These are phyloP conservation scores for Prillingera fragicola DNA, from an alignment of 1,284 basidiomycete genomes.

Conservation along the genomic window DNA sequence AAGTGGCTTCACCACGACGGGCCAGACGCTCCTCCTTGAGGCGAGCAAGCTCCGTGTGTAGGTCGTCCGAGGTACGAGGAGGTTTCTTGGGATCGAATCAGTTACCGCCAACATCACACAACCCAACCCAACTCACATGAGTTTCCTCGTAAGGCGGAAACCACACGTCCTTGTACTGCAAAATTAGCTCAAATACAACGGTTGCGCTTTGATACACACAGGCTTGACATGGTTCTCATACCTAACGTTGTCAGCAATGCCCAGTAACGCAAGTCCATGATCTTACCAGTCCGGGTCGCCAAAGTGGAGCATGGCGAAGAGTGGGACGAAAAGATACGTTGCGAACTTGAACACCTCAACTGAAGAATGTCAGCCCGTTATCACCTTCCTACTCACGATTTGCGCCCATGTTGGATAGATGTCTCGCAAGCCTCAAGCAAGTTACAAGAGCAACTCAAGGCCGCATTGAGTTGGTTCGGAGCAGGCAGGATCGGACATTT, in stretches of 20 bases:
- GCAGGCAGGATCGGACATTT: background rate
- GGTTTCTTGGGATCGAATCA: constrained; percentile 28
- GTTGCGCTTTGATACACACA: constrained; percentile 1
- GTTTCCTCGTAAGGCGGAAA: constrained; percentile 45
- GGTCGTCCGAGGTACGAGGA: constrained; percentile 26
- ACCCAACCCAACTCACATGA: constrained; percentile 25
- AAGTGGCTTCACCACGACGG: background rate
- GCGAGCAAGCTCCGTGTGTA: constrained; percentile 33
- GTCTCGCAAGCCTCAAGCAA: background rate
- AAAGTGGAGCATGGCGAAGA: constrained; percentile 76
- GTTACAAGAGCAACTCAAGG: background rate
- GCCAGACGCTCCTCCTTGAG: constrained; percentile 29
- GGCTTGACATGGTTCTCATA: constrained; percentile 22
- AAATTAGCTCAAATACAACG: background rate
- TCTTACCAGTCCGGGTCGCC: constrained; percentile 79
- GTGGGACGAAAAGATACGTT: constrained; percentile 81
- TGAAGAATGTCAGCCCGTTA: no score
- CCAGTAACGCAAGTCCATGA: background rate
- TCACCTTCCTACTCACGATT: constrained; percentile 10
- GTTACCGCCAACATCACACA: background rate
- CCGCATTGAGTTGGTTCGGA: background rate
- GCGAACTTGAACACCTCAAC: constrained; percentile 83
- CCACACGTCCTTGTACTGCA: constrained; percentile 37
- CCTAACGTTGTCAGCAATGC: constrained; percentile 15
- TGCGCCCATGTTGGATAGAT: constrained; percentile 14